phyloP scores from a whole-genome alignment of 257 asterid genomes.

The Gentiana straminea region DNA sequence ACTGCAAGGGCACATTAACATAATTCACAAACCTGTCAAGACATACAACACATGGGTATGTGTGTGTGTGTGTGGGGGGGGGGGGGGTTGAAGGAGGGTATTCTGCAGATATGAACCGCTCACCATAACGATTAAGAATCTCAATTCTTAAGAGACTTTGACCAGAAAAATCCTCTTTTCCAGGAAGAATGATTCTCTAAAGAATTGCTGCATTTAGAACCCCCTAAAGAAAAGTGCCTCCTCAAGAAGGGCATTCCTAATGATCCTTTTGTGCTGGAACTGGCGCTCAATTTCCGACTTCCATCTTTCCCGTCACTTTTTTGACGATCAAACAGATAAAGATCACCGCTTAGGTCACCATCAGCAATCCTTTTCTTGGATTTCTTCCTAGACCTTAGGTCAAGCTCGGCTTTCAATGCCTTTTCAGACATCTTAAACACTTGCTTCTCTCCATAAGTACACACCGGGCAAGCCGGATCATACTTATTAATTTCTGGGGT shows the following conservation, averaged over 20 bases:
- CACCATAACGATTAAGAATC: constrained; percentile 18
- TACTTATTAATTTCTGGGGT: constrained; percentile 71
- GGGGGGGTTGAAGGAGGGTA: no score
- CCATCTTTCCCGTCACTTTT: constrained; percentile 41
- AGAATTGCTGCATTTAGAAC: constrained; percentile 35
- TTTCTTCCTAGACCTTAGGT: constrained; percentile 46
- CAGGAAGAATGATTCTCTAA: constrained; percentile 37
- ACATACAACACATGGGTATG: no score
- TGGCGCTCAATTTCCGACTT: constrained; percentile 48
- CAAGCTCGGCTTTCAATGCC: constrained; percentile 71
- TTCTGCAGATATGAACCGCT: constrained; percentile 7
- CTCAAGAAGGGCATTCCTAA: constrained; percentile 53
- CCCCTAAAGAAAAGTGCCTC: constrained; percentile 76
- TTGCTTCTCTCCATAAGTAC: constrained; percentile 85
- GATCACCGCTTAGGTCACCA: constrained; percentile 37
- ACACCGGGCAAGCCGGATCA: constrained; percentile 85
- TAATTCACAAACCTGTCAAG: no score
- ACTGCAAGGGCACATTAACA: no score
- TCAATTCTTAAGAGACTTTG: constrained; percentile 57
- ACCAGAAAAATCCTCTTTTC: constrained; percentile 59
- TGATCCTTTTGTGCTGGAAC: constrained; percentile 62
- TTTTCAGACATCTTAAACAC: constrained; percentile 71
- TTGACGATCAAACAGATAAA: constrained; percentile 33
- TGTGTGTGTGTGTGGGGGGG: no score
- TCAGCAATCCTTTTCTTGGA: constrained; percentile 57